These are phyloP conservation scores for Chalciporus sp. DNA, from an alignment of 1,284 basidiomycete species.

Conservation along the genomic window DNA sequence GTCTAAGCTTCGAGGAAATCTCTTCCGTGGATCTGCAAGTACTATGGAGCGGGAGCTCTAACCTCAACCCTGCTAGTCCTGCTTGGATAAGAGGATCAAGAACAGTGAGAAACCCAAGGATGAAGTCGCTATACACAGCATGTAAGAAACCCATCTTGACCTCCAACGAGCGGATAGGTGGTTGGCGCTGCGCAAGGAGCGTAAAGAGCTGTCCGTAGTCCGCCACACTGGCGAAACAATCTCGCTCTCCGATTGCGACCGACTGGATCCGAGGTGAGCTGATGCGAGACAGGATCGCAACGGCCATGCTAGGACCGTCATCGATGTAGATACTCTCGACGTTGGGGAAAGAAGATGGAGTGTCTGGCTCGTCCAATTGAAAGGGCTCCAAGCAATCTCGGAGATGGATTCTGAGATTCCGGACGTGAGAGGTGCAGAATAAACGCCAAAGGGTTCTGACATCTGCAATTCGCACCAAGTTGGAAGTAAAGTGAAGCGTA, in stretches of 20 bases:
- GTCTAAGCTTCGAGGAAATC: too few relatives aligned
- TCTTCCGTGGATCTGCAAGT: too few relatives aligned
- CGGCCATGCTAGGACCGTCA: conserved; percentile 9
- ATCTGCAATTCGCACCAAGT: conserved; percentile 7
- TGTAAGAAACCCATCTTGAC: too few relatives aligned
- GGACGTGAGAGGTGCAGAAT: conserved; percentile 12
- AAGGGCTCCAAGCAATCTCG: neutral
- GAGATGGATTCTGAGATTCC: conserved; percentile 4
- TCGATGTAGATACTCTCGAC: conserved; percentile 10
- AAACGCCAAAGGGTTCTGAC: conserved; percentile 10
- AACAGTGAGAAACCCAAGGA: too few relatives aligned
- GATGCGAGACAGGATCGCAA: conserved; percentile 10
- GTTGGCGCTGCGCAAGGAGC: too few relatives aligned
- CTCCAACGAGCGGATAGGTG: too few relatives aligned
- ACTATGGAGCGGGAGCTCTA: too few relatives aligned
- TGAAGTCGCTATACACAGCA: too few relatives aligned
- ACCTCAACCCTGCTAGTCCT: too few relatives aligned
- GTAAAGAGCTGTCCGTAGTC: too few relatives aligned
- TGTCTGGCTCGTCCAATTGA: neutral
- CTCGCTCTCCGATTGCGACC: conserved; percentile 2
- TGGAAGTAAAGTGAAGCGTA: conserved; percentile 9
- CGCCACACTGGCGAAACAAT: neutral
- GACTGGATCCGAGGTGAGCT: conserved; percentile 13
- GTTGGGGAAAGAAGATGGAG: neutral
- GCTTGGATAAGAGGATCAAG: too few relatives aligned